Evolutionary conservation across 306 rosid genomes (phyloP).

Genomic region (Vigna trinervia): DNA sequence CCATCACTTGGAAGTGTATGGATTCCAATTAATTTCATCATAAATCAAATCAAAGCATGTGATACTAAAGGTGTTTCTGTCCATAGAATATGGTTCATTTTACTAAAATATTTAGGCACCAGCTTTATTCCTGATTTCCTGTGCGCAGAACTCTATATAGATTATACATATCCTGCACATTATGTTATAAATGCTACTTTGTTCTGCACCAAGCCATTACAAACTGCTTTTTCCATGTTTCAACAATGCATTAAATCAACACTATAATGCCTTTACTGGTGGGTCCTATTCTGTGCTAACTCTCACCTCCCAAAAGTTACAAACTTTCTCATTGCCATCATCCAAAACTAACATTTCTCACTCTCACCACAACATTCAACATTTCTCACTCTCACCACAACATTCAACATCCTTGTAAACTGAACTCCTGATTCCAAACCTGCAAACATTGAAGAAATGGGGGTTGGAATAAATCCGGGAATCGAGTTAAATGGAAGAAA

Average conservation of each 20-base stretch:
- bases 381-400: background rate
- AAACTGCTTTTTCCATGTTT: conserved; percentile 36
- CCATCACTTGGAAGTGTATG: conserved; percentile 30
- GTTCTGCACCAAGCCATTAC: conserved; percentile 28
- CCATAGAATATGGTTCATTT: conserved; percentile 52
- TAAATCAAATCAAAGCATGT: conserved; percentile 57
- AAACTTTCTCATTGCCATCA: background rate
- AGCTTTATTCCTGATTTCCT: conserved; percentile 44
- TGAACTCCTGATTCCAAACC: background rate
- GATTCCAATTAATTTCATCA: conserved; percentile 41
- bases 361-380: background rate
- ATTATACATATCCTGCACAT: conserved; percentile 25
- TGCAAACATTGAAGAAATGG: background rate
- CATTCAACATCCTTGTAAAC: background rate
- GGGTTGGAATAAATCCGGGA: conserved; percentile 51
- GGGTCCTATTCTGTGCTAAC: background rate
- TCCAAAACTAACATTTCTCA: background rate
- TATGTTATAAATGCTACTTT: conserved; percentile 16
- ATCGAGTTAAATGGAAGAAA: conserved; percentile 52
- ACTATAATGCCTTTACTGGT: background rate
- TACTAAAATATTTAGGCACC: conserved; percentile 32
- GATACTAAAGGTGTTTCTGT: conserved; percentile 54
- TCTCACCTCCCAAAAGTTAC: background rate
- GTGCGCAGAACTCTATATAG: conserved; percentile 11
- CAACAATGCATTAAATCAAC: background rate